Evolutionary conservation across 345 rosid species (phyloP), one percentile per base, ranked within the genome.

Genomic region (Citrus medica): DNA sequence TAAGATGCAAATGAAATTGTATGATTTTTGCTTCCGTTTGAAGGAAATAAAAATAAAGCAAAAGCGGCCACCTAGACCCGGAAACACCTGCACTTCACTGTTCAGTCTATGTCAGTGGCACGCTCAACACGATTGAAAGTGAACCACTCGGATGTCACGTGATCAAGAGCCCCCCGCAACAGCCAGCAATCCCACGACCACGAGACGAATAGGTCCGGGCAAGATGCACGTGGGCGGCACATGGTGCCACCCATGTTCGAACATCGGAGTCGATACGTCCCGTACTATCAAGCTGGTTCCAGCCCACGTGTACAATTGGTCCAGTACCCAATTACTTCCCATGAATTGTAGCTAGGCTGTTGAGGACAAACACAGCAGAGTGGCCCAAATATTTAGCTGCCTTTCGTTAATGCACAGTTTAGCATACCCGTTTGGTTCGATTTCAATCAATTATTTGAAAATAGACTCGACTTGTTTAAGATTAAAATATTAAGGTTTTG

Each of bases 221-320:
- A 63, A 62, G 21, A 13, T 7, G 70, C 81, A 71, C 76, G 76
- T 61, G 76, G 76, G 79, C 79, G 30, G 59, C 59, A 22, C 6
- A 21, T 30, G 61, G 22, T 51, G 72, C 63, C 35, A 35, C 71
- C 62, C 78, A 64, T 48, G 51, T 64, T 64, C 63, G 24, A 67
- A 66, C 79, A 33, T 5, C 2, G 3, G 63, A 33, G 24, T 32
- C 30, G 8, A 40, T 9, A 4, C 4, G 22, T 71, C 7, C 72
- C 64, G 40, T n/a, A 7, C 16, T 33, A n/a, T 4, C 32, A 16
- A 19, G 61, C 2, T 25, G n/a, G 64, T 2, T 62, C 19, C 46
- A 73, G 16, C 74, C 75, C 82, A 75, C 77, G 82, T 65, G 77
- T 14, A 61, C 55, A 21, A 48, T 4, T n/a, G 65, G 30, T 24